Evolutionary conservation across 2,329 filamentous ascomycete species (phyloP).

Genomic region (Aspergillus ustus): DNA sequence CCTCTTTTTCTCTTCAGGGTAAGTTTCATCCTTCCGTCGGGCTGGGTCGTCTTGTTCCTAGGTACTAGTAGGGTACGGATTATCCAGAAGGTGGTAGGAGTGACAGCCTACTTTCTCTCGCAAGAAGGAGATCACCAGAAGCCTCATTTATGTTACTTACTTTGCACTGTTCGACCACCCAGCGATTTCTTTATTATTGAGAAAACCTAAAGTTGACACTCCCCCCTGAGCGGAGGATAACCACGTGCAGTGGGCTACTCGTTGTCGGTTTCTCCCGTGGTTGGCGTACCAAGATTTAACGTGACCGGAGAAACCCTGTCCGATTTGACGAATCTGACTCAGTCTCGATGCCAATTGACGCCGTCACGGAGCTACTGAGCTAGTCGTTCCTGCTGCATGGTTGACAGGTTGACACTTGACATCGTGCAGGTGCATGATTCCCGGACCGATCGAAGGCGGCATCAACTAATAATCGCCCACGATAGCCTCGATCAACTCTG

Average conservation of each 20-base stretch:
- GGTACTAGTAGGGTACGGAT: background rate
- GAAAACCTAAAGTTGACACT: slow-evolving; percentile 4
- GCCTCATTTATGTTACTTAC: background rate
- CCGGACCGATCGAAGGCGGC: slow-evolving; percentile 11
- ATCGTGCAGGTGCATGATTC: slow-evolving; percentile 12
- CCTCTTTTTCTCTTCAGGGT: background rate
- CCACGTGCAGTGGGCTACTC: slow-evolving; percentile 22
- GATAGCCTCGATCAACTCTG: slow-evolving; percentile 8
- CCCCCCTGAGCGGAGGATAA: slow-evolving; percentile 9
- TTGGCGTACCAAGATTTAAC: slow-evolving; percentile 29
- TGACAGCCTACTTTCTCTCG: background rate
- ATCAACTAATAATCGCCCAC: slow-evolving; percentile 13
- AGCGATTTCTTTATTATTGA: background rate
- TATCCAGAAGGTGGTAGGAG: background rate
- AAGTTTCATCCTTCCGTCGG: background rate
- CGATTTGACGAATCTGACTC: slow-evolving; percentile 20
- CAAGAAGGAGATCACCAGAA: background rate
- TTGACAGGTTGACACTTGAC: slow-evolving; percentile 16
- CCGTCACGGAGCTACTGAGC: slow-evolving; percentile 10
- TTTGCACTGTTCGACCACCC: slow-evolving; percentile 1
- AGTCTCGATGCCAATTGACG: slow-evolving; percentile 11
- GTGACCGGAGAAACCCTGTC: slow-evolving; percentile 22
- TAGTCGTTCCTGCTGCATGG: slow-evolving; percentile 18
- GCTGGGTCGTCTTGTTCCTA: background rate
- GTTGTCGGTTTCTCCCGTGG: slow-evolving; percentile 25